Conservation (phyloP, 169 alveolate species). For the Plasmodium fragile region DNA sequence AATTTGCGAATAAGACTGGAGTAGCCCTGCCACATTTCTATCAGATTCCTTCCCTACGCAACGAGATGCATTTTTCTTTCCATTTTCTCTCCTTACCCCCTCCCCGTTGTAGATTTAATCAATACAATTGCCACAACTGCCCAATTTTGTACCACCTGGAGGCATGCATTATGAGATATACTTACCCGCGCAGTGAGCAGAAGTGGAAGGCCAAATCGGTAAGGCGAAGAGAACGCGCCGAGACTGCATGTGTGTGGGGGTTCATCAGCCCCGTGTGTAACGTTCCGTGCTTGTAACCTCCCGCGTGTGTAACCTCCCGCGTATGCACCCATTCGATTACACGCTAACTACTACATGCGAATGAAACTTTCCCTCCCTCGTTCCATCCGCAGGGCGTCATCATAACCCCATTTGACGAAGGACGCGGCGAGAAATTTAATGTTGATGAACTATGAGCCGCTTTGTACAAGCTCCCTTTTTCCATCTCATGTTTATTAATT, state of each 20-base stretch:
- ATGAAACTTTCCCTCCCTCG: background rate
- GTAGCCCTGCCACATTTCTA: background rate
- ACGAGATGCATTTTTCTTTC: background rate
- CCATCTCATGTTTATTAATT: background rate
- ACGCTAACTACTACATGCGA: background rate
- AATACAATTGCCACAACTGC: conserved; percentile 58
- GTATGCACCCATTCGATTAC: background rate
- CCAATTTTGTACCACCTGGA: conserved; percentile 60
- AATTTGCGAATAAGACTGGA: background rate
- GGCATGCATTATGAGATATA: conserved; percentile 31
- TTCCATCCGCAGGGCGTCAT: conserved; percentile 37
- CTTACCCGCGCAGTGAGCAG: conserved; percentile 4
- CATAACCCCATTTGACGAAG: conserved; percentile 12
- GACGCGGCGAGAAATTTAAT: background rate
- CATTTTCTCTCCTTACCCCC: background rate
- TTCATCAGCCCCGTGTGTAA: background rate
- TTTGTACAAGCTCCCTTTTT: background rate
- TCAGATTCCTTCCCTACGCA: background rate
- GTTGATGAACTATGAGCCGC: conserved; percentile 30
- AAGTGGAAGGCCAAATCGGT: conserved; percentile 72
- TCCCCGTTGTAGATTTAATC: conserved; percentile 27
- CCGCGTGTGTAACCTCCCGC: background rate
- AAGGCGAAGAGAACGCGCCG: background rate
- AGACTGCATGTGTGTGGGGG: background rate
- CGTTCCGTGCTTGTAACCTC: too few species aligned